Base-by-base conservation (phyloP, 768 basidiomycete species). In the Mycena galopus region DNA sequence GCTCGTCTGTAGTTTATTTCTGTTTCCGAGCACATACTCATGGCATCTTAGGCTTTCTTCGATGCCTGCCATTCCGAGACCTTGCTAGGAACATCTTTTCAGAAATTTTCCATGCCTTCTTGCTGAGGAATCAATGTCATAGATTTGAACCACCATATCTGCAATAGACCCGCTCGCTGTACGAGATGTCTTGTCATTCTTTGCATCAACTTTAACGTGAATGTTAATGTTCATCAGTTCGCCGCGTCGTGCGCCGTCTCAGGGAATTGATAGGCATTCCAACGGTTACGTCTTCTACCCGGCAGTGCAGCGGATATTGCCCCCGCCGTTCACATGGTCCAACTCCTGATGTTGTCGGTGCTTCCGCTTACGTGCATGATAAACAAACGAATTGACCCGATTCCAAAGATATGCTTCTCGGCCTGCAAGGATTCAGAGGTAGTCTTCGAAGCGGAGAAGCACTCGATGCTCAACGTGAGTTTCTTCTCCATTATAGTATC, bases 341-440 rank as follows among this genome's bases (percentile, higher is more conserved):
- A 16, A 29, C 25, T 29, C 56, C 65, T 16, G 23, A 67, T 23
- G 65, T 67, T 21, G 56, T 67, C 10, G 2, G 65, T 67, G 14
- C 5, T 62, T 17, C 19, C 27, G 25, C 7, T 12, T 21, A 7
- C 35, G 23, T 4, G 10, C 44, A 29, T 10, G 14, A 25, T 14
- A 30, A 2, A 19, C 29, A 14, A 21, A n/a, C n/a, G n/a, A n/a
- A n/a, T 32, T 19, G 25, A 27, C 16, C 8, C 16, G 35, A 37
- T 17, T 67, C n/a, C 0, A 7, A 17, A 67, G 65, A 25, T 67
- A 23, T 67, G 65, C n/a, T 33, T 67, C 56, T 67, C 65, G 12
- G 65, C 65, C 12, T 67, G 65, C 65, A 67, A 67, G 30, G 65
- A 67, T 32, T 57, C 65, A 2, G 21, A 67, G 56, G 25, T 0